A percentile compares a stretch with the other conserved stretches of the same genome.
These are phyloP conservation scores for Straminergon stramineum DNA, from an alignment of 225 moss, liverwort and hornwort species.

Conservation along the genomic window DNA sequence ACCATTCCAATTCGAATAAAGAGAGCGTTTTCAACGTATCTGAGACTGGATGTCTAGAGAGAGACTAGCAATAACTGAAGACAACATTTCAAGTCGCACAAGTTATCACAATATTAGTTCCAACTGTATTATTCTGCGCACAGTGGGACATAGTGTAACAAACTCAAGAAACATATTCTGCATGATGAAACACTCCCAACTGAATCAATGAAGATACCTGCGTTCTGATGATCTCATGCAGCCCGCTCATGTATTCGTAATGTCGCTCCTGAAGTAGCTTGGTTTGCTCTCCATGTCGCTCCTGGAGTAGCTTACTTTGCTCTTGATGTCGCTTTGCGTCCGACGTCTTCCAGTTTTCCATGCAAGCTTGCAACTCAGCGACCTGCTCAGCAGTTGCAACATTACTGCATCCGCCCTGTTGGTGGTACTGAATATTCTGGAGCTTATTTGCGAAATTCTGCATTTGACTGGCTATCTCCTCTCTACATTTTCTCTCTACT, in stretches of 20 bases:
- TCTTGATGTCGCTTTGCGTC: neutral
- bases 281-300: neutral
- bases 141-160: neutral
- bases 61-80: neutral
- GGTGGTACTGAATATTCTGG: neutral
- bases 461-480: neutral
- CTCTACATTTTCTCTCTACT: neutral
- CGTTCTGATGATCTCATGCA: neutral
- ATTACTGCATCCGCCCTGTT: neutral
- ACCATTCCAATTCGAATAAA: neutral
- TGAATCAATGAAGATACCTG: neutral
- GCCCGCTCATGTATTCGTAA: neutral
- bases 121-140: neutral
- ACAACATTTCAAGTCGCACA: neutral
- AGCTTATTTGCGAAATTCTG: neutral
- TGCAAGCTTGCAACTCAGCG: neutral
- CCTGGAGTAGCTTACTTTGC: neutral
- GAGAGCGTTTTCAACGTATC: neutral
- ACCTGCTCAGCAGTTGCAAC: neutral
- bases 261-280: neutral
- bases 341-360: neutral
- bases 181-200: neutral
- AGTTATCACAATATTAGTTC: neutral
- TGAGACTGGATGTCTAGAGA: neutral
- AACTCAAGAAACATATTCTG: neutral